These are phyloP conservation scores for Coniella vitis DNA, from an alignment of 2,329 filamentous ascomycete genomes.

Conservation along the genomic window DNA sequence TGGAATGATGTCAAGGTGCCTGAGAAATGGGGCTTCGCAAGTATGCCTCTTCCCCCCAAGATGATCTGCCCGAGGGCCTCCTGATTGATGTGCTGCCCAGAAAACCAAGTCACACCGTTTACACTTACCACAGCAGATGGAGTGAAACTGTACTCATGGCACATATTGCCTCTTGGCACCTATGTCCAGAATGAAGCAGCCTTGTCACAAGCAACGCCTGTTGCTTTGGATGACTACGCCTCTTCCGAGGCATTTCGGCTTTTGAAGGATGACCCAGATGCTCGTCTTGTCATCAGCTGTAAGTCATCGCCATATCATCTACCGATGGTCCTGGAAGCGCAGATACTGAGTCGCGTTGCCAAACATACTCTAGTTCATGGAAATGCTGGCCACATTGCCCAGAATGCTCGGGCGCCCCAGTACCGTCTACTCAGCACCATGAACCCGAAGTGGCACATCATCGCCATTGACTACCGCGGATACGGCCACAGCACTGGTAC, in stretches of 20 bases:
- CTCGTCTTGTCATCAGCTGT: conserved; percentile 59
- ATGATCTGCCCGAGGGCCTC: neutral
- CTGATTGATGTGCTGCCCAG: conserved; percentile 37
- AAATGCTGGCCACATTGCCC: conserved; percentile 81
- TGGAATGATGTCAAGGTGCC: conserved; percentile 70
- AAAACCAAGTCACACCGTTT: conserved; percentile 85
- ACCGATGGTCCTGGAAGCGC: too few relatives aligned
- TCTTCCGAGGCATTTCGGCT: conserved; percentile 53
- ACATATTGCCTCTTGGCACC: conserved; percentile 72
- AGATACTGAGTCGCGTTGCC: too few relatives aligned
- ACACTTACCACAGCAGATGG: conserved; percentile 67
- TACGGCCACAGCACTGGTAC: conserved; percentile 75
- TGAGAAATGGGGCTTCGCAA: conserved; percentile 79
- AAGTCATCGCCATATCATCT: conserved; percentile 22
- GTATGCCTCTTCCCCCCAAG: conserved; percentile 37
- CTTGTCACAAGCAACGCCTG: conserved; percentile 26
- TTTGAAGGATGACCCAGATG: conserved; percentile 55
- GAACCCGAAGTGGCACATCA: conserved; percentile 63
- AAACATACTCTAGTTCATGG: conserved; percentile 16
- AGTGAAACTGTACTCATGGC: conserved; percentile 81
- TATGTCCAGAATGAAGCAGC: conserved; percentile 66
- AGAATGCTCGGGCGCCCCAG: conserved; percentile 66
- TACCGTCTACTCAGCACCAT: conserved; percentile 72
- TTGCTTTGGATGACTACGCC: conserved; percentile 39
- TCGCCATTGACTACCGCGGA: conserved; percentile 88